These are phyloP conservation scores for Nephelium lappaceum DNA, from an alignment of 345 rosid species.

Conservation along the genomic window DNA sequence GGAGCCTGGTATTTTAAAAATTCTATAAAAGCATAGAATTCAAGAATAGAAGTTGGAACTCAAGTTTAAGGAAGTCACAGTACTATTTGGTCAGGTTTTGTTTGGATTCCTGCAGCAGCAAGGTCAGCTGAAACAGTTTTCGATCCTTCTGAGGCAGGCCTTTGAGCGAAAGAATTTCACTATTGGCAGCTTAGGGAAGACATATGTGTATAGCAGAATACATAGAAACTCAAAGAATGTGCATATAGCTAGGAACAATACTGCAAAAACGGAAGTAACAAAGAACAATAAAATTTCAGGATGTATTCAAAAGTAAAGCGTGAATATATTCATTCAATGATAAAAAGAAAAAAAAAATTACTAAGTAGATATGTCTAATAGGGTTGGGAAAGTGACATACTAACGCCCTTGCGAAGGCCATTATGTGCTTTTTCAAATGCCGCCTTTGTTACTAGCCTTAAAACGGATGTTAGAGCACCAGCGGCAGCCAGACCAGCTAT, in stretches of 20 bases:
- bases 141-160: constrained; percentile 94
- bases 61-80: not conserved
- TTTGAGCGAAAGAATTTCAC: constrained; percentile 82
- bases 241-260: constrained; percentile 67
- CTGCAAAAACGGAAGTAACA: not conserved
- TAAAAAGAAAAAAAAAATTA: too few relatives aligned
- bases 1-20: not conserved
- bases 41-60: not conserved
- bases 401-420: constrained; percentile 81
- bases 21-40: not conserved
- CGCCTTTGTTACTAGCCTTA: constrained; percentile 78
- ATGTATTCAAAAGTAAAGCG: not conserved
- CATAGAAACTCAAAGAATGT: constrained; percentile 68
- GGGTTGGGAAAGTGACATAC: constrained; percentile 42
- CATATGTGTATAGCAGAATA: constrained; percentile 57
- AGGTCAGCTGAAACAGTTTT: constrained; percentile 82
- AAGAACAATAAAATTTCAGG: too few relatives aligned
- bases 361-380: not conserved
- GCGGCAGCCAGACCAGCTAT: constrained; percentile 89
- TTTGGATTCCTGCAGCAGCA: constrained; percentile 82
- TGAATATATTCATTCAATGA: not conserved
- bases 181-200: constrained; percentile 77
- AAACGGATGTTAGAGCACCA: constrained; percentile 75
- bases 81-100: constrained; percentile 26
- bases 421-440: constrained; percentile 61